Conservation (phyloP, 768 basidiomycete genomes). For the Leucocoprinus leucothites region DNA sequence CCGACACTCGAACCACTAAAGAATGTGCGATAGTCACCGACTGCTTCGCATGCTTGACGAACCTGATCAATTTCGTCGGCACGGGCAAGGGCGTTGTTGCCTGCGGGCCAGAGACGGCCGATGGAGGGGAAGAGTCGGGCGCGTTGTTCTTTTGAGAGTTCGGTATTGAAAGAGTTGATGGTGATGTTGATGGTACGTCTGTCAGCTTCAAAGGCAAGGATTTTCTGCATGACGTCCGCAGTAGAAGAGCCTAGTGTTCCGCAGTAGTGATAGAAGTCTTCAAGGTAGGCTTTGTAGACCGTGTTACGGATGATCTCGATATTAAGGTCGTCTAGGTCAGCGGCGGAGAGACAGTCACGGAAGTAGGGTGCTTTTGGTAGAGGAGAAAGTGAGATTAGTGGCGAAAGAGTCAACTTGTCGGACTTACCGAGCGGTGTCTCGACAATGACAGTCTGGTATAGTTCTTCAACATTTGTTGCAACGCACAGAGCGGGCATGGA, state of each 20-base stretch:
- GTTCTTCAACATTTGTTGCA: constrained; percentile 96
- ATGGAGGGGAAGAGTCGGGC: constrained; percentile 93
- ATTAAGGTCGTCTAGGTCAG: constrained; percentile 97
- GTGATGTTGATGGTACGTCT: constrained; percentile 97
- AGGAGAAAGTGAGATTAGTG: not conserved
- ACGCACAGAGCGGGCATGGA: constrained; percentile 99
- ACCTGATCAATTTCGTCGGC: constrained; percentile 97
- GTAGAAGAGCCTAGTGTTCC: constrained; percentile 80
- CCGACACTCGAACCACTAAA: constrained; percentile 57
- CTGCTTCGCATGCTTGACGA: constrained; percentile 78
- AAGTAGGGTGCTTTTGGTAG: constrained; percentile 80
- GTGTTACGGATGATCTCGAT: constrained; percentile 99
- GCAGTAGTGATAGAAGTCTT: constrained; percentile 91
- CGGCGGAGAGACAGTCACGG: constrained; percentile 90
- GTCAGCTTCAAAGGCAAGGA: constrained; percentile 96
- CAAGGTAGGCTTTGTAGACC: constrained; percentile 97
- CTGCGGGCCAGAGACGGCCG: constrained; percentile 91
- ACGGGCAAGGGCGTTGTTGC: constrained; percentile 89
- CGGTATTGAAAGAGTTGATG: constrained; percentile 97
- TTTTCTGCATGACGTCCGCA: constrained; percentile 85
- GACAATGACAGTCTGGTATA: constrained; percentile 94
- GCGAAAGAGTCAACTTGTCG: not conserved
- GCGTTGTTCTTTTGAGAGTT: constrained; percentile 91
- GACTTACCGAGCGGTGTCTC: constrained; percentile 92
- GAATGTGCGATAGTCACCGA: constrained; percentile 89